phyloP scores from a whole-genome alignment of 306 rosid genomes.

The Delonix regia region DNA sequence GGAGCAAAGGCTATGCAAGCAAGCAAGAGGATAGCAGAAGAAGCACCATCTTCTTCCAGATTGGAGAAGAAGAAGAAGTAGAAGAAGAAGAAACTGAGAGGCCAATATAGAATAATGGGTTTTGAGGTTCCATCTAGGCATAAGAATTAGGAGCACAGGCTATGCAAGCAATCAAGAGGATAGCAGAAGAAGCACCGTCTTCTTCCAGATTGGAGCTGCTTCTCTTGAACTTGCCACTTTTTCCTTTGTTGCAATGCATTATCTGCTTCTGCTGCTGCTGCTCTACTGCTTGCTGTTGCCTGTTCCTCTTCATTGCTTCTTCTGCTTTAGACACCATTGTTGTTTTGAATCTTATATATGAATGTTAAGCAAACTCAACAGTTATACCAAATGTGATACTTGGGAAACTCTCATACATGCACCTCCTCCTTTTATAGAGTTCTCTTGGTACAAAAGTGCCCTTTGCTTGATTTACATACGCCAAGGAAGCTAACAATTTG shows the following conservation, averaged over 20 bases:
- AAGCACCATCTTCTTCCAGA: constrained; percentile 64
- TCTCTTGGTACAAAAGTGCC: constrained; percentile 35
- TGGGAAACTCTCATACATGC: constrained; percentile 42
- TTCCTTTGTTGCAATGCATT: constrained; percentile 74
- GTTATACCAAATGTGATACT: background rate
- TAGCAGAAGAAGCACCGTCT: constrained; percentile 86
- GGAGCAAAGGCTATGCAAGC: constrained; percentile 95
- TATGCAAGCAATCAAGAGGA: constrained; percentile 94
- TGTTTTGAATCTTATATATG: too few relatives aligned
- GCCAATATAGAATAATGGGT: background rate
- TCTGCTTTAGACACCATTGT: constrained; percentile 82
- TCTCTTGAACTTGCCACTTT: constrained; percentile 78
- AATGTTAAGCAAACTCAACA: background rate
- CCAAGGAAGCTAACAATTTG: too few relatives aligned
- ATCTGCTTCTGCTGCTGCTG: constrained; percentile 57
- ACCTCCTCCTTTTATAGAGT: constrained; percentile 59
- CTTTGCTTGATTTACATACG: too few relatives aligned
- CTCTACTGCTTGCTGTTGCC: constrained; percentile 20
- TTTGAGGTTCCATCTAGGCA: constrained; percentile 1
- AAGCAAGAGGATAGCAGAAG: constrained; percentile 91
- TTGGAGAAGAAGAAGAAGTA: too few relatives aligned
- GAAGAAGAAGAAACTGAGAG: background rate
- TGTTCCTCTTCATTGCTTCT: constrained; percentile 68
- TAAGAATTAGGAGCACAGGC: constrained; percentile 67
- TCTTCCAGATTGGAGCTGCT: constrained; percentile 79